Evolutionary conservation across 2,329 filamentous ascomycete species (phyloP).

Genomic region (Cytospora piceicola): DNA sequence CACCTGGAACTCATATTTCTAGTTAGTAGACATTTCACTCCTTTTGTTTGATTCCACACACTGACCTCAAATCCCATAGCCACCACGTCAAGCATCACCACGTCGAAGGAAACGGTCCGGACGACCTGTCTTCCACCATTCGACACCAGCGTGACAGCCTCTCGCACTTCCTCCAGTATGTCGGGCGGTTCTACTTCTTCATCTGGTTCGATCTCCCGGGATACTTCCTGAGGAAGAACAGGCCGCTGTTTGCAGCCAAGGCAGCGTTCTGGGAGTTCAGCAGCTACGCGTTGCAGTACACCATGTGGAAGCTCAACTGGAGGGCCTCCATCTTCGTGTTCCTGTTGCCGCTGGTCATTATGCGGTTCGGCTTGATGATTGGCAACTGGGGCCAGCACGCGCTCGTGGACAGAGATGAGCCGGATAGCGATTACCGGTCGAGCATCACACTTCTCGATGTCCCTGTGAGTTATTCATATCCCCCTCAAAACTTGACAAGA

Average conservation of each 20-base stretch:
- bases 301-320: conserved; percentile 55
- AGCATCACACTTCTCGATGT: conserved; percentile 82
- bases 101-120: conserved; percentile 75
- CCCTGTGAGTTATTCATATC: conserved; percentile 56
- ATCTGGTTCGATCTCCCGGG: conserved; percentile 75
- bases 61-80: not conserved
- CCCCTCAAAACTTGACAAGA: not conserved
- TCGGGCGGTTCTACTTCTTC: conserved; percentile 73
- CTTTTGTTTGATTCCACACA: not conserved
- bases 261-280: conserved; percentile 64
- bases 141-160: conserved; percentile 74
- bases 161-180: conserved; percentile 70
- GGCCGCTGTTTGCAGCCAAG: conserved; percentile 56
- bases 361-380: conserved; percentile 75
- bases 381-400: conserved; percentile 87
- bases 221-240: conserved; percentile 72
- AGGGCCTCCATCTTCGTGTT: conserved; percentile 67
- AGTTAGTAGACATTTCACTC: conserved; percentile 40
- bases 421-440: conserved; percentile 76
- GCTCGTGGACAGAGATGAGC: conserved; percentile 74
- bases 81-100: conserved; percentile 88
- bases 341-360: conserved; percentile 65
- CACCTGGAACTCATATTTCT: conserved; percentile 84
- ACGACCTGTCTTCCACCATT: conserved; percentile 76
- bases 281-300: conserved; percentile 57